phyloP scores from a whole-genome alignment of 495 filamentous ascomycete species.

The Podospora conica region DNA sequence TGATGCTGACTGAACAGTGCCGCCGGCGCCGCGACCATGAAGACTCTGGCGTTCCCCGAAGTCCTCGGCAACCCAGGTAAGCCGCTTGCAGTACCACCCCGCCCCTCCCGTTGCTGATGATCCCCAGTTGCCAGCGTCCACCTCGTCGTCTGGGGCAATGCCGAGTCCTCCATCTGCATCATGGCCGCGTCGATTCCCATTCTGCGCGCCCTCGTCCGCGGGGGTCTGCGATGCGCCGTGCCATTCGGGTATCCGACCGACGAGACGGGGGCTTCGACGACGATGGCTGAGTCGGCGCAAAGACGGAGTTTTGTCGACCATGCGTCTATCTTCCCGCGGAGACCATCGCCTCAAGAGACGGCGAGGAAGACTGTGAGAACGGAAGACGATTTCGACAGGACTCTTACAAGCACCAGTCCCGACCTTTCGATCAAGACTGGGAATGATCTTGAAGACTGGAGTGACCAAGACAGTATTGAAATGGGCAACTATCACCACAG shows the following conservation, averaged over 20 bases:
- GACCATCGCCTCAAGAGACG: background rate
- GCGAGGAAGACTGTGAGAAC: background rate
- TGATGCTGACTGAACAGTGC: conserved; percentile 20
- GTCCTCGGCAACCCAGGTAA: conserved; percentile 13
- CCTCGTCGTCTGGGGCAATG: conserved; percentile 22
- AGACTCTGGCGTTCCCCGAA: conserved; percentile 17
- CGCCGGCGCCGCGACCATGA: conserved; percentile 25
- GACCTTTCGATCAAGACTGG: background rate
- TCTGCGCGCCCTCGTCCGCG: conserved; percentile 27
- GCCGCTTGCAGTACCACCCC: background rate
- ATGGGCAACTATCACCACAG: conserved; percentile 16
- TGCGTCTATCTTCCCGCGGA: background rate
- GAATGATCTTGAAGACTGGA: conserved; percentile 3
- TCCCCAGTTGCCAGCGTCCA: conserved; percentile 16
- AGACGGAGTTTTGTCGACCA: background rate
- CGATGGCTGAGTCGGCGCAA: conserved; percentile 14
- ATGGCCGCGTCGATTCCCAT: conserved; percentile 35
- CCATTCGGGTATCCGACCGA: conserved; percentile 16
- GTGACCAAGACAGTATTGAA: conserved; percentile 20
- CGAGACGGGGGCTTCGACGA: conserved; percentile 11
- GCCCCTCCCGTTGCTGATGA: background rate
- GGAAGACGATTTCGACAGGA: conserved; percentile 5
- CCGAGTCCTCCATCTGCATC: conserved; percentile 31
- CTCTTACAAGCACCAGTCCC: conserved; percentile 6
- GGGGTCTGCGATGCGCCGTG: background rate